These are phyloP conservation scores for Pisolithus albus DNA, from an alignment of 768 basidiomycete genomes.

Conservation along the genomic window DNA sequence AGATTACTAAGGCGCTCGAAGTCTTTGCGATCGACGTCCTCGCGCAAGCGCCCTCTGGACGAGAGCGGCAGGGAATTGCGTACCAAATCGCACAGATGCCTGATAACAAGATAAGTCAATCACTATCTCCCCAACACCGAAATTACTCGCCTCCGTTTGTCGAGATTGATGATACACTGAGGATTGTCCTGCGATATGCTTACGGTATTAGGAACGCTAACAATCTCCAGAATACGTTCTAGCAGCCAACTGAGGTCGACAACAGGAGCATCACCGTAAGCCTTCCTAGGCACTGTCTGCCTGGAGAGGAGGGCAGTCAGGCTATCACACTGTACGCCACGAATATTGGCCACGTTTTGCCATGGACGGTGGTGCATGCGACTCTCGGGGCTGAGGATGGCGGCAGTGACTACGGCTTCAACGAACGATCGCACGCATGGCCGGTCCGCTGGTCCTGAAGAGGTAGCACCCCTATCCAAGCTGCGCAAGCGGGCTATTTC, in stretches of 20 bases:
- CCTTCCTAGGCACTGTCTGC: conserved; percentile 38
- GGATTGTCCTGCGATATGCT: conserved; percentile 48
- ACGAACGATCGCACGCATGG: conserved; percentile 75
- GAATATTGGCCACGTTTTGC: conserved; percentile 60
- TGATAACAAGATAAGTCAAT: conserved; percentile 25
- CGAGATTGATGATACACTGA: conserved; percentile 65
- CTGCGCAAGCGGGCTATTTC: conserved; percentile 66
- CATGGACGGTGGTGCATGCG: conserved; percentile 74
- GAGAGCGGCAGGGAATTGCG: conserved; percentile 43
- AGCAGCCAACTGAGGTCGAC: conserved; percentile 80
- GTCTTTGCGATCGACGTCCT: conserved; percentile 56
- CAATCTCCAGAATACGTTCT: conserved; percentile 74
- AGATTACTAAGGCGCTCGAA: conserved; percentile 73
- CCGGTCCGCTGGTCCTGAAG: conserved; percentile 40
- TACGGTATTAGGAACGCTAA: conserved; percentile 66
- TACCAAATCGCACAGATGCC: conserved; percentile 63
- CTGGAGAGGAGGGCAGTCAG: conserved; percentile 49
- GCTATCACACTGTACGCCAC: conserved; percentile 58
- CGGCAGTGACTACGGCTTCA: conserved; percentile 70
- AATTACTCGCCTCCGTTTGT: conserved; percentile 64
- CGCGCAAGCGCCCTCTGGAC: conserved; percentile 38
- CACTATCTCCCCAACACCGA: neutral
- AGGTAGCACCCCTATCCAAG: conserved; percentile 32
- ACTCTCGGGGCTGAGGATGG: conserved; percentile 71
- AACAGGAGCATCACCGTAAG: conserved; percentile 47